Conservation (phyloP, 495 filamentous ascomycete genomes). For the Lasiosphaeris hirsuta region DNA sequence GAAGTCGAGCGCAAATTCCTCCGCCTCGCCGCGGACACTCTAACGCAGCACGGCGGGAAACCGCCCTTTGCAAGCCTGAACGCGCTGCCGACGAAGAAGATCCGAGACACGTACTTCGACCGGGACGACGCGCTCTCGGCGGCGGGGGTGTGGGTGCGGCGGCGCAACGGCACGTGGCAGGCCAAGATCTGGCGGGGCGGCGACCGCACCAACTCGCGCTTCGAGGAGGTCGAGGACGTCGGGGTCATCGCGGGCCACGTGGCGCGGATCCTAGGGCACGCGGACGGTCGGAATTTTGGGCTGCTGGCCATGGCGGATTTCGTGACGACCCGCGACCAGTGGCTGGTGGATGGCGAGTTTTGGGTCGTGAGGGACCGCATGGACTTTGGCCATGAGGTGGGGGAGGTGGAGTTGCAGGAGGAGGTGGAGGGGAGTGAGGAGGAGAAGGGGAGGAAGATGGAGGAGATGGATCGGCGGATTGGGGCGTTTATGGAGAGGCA, state of each 20-base stretch:
- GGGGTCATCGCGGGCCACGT: constrained; percentile 12
- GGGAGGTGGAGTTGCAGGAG: constrained; percentile 35
- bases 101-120: constrained; percentile 31
- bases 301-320: constrained; percentile 23
- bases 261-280: not conserved
- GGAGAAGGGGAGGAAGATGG: constrained; percentile 16
- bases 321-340: constrained; percentile 24
- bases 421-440: constrained; percentile 6
- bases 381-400: constrained; percentile 33
- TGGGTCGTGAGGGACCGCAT: constrained; percentile 28
- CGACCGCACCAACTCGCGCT: constrained; percentile 25
- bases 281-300: constrained; percentile 12
- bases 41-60: constrained; percentile 20
- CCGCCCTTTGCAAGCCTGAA: constrained; percentile 20
- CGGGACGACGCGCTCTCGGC: constrained; percentile 18
- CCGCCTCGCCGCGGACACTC: constrained; percentile 11
- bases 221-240: constrained; percentile 22
- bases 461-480: constrained; percentile 29
- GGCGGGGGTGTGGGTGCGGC: constrained; percentile 29
- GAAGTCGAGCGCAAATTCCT: constrained; percentile 34
- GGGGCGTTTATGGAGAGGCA: constrained; percentile 30
- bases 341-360: constrained; percentile 29
- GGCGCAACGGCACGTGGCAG: constrained; percentile 25
- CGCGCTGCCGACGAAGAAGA: constrained; percentile 14
- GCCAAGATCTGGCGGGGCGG: constrained; percentile 22